Evolutionary conservation across 306 rosid species (phyloP).

Genomic region (Lithocarpus polystachyus): DNA sequence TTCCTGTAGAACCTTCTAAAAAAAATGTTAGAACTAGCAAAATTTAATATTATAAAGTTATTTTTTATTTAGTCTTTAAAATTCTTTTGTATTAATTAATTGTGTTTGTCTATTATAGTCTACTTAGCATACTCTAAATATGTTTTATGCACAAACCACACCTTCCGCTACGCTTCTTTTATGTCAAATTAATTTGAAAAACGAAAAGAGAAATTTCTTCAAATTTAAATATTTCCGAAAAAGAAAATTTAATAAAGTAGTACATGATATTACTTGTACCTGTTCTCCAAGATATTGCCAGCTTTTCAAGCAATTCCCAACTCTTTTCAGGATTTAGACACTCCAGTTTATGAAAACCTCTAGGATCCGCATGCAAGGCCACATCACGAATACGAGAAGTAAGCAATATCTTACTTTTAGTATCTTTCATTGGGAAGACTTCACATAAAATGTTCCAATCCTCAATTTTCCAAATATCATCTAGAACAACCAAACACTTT

Average conservation of each 20-base stretch:
- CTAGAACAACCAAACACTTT: neutral
- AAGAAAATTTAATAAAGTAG: neutral
- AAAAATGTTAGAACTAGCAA: too few species aligned
- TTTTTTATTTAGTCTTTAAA: too few species aligned
- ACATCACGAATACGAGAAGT: neutral
- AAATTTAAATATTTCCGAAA: neutral
- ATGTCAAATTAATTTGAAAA: too few species aligned
- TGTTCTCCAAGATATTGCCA: neutral
- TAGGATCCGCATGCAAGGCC: accelerated
- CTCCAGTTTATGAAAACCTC: accelerated
- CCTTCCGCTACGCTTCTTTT: too few species aligned
- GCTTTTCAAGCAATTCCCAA: neutral
- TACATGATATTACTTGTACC: neutral
- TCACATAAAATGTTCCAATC: neutral
- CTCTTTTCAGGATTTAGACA: accelerated
- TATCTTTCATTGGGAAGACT: neutral
- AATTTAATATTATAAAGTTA: too few species aligned
- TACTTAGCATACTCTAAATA: too few species aligned
- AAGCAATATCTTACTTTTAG: neutral
- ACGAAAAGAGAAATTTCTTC: neutral
- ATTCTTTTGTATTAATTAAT: too few species aligned
- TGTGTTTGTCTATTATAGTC: too few species aligned
- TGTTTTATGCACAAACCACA: too few species aligned
- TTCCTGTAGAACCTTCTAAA: too few species aligned
- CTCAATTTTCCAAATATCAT: neutral